Conservation (phyloP, 1,284 basidiomycete species). For the Somion occarium region DNA sequence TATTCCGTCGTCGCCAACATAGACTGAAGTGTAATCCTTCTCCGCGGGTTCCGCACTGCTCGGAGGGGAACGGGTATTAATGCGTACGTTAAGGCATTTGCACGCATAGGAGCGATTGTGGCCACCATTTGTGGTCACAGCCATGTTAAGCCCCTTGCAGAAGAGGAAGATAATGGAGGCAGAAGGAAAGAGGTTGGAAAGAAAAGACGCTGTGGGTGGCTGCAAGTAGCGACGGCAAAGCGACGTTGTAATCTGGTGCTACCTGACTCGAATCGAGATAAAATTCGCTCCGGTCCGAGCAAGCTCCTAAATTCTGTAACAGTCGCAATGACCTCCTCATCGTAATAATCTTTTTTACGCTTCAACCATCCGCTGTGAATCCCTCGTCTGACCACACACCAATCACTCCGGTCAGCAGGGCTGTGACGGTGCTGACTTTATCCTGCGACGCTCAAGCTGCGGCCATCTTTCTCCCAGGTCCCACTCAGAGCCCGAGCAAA, state of each 20-base stretch:
- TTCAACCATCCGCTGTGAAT: no score
- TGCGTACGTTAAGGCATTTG: slow-evolving; percentile 67
- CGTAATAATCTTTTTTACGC: no score
- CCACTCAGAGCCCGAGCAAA: background rate
- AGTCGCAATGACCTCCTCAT: no score
- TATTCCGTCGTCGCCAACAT: slow-evolving; percentile 65
- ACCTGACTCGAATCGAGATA: no score
- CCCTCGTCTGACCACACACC: no score
- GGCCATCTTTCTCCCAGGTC: background rate
- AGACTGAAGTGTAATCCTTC: slow-evolving; percentile 49
- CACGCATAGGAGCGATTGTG: slow-evolving; percentile 41
- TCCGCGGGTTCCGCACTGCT: slow-evolving; percentile 27
- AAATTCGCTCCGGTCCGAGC: no score
- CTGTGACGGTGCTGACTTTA: background rate
- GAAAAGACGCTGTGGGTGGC: background rate
- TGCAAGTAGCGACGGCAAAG: background rate
- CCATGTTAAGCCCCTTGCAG: slow-evolving; percentile 2
- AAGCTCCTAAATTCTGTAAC: no score
- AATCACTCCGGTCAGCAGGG: background rate
- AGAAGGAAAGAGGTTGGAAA: slow-evolving; percentile 3
- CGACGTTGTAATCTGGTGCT: no score
- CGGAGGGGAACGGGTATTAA: slow-evolving; percentile 28
- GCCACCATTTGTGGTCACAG: slow-evolving; percentile 26
- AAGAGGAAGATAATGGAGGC: slow-evolving; percentile 1
- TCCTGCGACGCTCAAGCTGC: background rate